phyloP scores from a whole-genome alignment of 2,329 filamentous ascomycete species.

The Aureobasidium subglaciale region DNA sequence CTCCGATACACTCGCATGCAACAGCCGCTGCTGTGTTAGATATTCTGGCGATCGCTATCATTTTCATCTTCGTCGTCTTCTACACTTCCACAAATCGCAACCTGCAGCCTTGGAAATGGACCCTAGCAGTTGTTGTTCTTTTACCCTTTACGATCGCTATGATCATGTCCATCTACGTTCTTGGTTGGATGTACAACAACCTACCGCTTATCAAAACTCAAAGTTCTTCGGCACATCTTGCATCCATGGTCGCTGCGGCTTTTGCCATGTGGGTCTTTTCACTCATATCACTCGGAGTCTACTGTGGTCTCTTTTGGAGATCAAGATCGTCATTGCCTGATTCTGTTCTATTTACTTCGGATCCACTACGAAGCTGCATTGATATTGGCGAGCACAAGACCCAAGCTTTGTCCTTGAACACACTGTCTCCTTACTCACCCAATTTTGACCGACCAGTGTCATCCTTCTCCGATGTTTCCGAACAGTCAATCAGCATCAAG shows the following conservation, averaged over 20 bases:
- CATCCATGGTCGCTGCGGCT: conserved; percentile 20
- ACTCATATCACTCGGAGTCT: conserved; percentile 21
- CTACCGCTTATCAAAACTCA: not conserved
- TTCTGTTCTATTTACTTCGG: not conserved
- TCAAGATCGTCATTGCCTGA: conserved; percentile 10
- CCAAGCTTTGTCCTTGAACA: not conserved
- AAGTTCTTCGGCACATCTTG: not conserved
- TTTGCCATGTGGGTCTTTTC: conserved; percentile 24
- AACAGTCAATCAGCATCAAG: conserved; percentile 17
- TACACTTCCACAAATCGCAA: not conserved
- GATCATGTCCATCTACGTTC: conserved; percentile 20
- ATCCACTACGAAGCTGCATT: not conserved
- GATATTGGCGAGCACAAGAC: conserved; percentile 1
- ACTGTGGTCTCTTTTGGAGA: conserved; percentile 23
- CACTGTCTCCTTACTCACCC: conserved; percentile 11
- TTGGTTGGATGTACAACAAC: conserved; percentile 18
- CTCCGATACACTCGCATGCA: conserved; percentile 8
- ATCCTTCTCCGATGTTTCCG: conserved; percentile 16
- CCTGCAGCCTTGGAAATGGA: not conserved
- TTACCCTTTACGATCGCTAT: conserved; percentile 18
- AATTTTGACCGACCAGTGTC: conserved; percentile 19
- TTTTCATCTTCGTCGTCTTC: conserved; percentile 16
- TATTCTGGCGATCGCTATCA: conserved; percentile 15
- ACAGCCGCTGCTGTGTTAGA: conserved; percentile 19
- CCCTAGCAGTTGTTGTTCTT: not conserved